Evolutionary conservation across 257 asterid genomes (phyloP).

Genomic region (Ajuga chamaepitys): DNA sequence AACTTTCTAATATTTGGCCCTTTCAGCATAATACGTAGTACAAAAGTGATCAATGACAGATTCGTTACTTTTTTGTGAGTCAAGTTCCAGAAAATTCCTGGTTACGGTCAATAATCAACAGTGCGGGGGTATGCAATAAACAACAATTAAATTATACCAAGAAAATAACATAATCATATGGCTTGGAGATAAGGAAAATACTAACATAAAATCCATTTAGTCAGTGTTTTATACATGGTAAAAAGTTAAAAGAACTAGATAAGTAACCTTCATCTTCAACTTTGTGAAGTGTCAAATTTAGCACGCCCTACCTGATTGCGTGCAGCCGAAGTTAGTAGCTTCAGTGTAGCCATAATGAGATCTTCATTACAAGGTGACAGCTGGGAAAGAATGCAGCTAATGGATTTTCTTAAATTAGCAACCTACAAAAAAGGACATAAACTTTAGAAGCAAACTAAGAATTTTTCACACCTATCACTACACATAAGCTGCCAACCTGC

Average conservation of each 20-base stretch:
- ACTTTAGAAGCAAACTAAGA: constrained; percentile 15
- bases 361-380: constrained; percentile 56
- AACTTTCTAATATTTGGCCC: background rate
- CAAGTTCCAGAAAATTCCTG: background rate
- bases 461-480: background rate
- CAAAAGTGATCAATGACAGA: background rate
- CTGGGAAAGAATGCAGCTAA: constrained; percentile 51
- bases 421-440: constrained; percentile 46
- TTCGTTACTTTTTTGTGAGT: background rate
- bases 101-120: background rate
- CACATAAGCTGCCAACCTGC: constrained; percentile 47
- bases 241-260: background rate
- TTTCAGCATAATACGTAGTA: background rate
- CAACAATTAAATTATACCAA: background rate
- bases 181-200: background rate
- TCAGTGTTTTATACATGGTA: background rate
- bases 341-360: constrained; percentile 48
- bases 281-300: background rate
- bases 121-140: background rate
- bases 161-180: background rate
- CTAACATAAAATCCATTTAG: background rate
- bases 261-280: constrained; percentile 4
- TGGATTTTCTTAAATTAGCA: constrained; percentile 45
- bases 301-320: constrained; percentile 51
- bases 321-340: constrained; percentile 72